Evolutionary conservation across 345 rosid genomes (phyloP).

Genomic region (Gossypium rotundifolium): DNA sequence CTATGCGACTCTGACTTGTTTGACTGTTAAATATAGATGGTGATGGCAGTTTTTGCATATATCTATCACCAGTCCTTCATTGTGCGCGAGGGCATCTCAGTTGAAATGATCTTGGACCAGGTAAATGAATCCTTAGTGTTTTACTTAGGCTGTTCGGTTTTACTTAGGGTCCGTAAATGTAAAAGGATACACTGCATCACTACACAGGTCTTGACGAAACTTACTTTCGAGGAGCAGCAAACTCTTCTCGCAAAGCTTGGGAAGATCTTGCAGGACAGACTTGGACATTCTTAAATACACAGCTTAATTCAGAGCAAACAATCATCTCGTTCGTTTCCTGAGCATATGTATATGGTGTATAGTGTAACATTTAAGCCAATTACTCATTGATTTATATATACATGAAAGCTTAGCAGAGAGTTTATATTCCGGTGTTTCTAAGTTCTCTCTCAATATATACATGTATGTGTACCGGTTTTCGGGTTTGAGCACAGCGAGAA

Average conservation of each 20-base stretch:
- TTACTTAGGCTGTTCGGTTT: not conserved
- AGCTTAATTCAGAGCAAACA: not conserved
- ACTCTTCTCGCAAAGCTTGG: conserved; percentile 57
- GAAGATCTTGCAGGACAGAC: conserved; percentile 52
- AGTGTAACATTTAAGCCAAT: conserved; percentile 15
- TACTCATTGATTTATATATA: not conserved
- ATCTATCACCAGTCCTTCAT: conserved; percentile 91
- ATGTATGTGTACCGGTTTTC: too few relatives aligned
- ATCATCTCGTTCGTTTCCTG: not conserved
- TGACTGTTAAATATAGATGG: conserved; percentile 50
- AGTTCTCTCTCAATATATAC: not conserved
- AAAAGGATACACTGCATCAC: not conserved
- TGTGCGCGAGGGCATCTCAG: conserved; percentile 46
- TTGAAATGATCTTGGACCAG: conserved; percentile 75
- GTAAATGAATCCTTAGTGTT: conserved; percentile 25
- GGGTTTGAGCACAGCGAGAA: too few relatives aligned
- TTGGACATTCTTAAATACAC: conserved; percentile 21
- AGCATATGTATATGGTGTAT: conserved; percentile 13
- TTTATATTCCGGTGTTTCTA: not conserved
- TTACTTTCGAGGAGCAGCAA: conserved; percentile 77
- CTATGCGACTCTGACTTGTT: not conserved
- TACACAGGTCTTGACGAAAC: conserved; percentile 56
- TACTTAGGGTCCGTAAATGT: not conserved
- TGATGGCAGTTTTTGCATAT: conserved; percentile 96
- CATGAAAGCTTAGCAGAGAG: not conserved